phyloP scores from a whole-genome alignment of 1,284 basidiomycete species.

The Austroboletus rostrupii region DNA sequence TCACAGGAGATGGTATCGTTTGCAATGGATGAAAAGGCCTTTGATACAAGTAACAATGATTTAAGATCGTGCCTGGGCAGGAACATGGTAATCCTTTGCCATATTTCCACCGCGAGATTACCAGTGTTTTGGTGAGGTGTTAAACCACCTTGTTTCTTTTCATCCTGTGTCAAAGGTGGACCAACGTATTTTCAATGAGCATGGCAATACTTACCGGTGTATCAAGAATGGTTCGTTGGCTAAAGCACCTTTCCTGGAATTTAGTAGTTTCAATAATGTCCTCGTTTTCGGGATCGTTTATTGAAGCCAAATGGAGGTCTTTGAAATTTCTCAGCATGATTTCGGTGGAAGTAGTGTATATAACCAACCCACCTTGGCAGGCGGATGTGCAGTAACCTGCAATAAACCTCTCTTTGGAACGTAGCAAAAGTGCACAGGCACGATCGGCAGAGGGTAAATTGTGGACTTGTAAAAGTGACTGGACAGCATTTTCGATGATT shows the following conservation, averaged over 20 bases:
- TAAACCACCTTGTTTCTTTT: neutral
- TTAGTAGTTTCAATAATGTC: constrained; percentile 30
- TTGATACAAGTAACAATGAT: neutral
- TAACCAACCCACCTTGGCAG: constrained; percentile 51
- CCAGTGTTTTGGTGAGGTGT: neutral
- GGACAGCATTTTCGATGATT: constrained; percentile 69
- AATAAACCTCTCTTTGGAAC: constrained; percentile 60
- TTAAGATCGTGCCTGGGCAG: neutral
- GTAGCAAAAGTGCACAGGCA: constrained; percentile 57
- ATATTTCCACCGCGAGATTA: neutral
- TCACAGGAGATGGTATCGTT: constrained; percentile 48
- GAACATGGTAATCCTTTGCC: neutral
- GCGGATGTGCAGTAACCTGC: constrained; percentile 57
- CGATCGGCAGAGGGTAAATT: constrained; percentile 50
- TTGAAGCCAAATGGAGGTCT: constrained; percentile 66
- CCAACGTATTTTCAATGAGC: no score
- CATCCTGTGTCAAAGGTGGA: no score
- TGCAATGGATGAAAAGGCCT: neutral
- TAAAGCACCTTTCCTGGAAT: neutral
- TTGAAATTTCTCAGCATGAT: constrained; percentile 11
- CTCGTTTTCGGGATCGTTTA: constrained; percentile 61
- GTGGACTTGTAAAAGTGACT: constrained; percentile 60
- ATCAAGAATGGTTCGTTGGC: neutral
- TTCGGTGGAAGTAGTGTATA: neutral
- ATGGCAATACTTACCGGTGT: neutral